Conservation (phyloP, 169 alveolate species). For the Pseudocohnilembus persalinus region DNA sequence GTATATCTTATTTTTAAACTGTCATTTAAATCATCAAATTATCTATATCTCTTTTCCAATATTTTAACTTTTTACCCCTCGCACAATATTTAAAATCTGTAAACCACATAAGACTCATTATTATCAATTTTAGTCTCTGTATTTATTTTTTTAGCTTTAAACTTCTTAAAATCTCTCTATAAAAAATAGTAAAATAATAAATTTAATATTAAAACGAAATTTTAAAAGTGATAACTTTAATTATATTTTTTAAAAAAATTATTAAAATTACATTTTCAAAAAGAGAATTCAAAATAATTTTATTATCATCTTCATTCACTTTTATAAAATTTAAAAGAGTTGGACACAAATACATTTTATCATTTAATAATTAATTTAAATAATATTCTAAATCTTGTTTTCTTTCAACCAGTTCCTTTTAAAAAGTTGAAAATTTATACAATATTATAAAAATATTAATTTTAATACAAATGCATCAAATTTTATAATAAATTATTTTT, state of each 20-base stretch:
- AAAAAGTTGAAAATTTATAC: too few relatives aligned
- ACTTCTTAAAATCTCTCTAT: neutral
- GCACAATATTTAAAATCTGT: neutral
- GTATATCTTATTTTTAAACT: neutral
- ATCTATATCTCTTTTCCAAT: neutral
- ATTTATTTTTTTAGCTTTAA: neutral
- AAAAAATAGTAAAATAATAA: neutral
- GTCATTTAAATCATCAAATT: neutral
- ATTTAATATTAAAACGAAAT: too few relatives aligned
- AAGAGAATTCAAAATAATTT: neutral
- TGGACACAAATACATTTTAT: neutral
- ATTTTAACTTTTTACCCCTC: neutral
- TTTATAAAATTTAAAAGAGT: neutral
- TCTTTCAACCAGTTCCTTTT: neutral
- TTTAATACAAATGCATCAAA: too few relatives aligned
- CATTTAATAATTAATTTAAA: neutral
- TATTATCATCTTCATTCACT: neutral
- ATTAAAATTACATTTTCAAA: neutral
- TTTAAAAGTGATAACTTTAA: neutral
- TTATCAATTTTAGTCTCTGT: neutral
- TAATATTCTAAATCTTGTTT: neutral
- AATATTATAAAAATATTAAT: too few relatives aligned
- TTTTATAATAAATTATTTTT: too few relatives aligned
- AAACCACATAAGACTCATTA: neutral
- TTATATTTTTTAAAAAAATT: too few relatives aligned